Percentiles rank a stretch among this genome's conserved stretches.
Evolutionary conservation across 441 rosid species (phyloP).

Genomic region (Dalechampia spathulata): DNA sequence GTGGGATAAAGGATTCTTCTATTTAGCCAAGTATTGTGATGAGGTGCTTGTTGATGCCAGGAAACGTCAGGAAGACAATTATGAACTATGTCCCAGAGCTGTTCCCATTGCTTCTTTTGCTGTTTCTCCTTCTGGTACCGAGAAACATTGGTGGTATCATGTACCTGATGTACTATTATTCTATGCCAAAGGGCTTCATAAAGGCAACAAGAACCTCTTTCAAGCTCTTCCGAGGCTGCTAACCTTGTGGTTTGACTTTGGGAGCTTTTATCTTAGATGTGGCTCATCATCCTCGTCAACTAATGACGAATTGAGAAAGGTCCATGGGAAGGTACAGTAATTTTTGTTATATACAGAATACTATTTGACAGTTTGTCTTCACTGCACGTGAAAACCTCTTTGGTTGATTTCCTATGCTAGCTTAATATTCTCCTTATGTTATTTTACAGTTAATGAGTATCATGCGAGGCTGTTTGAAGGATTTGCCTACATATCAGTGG

Average conservation of each 20-base stretch:
- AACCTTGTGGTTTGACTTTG: slow-evolving; percentile 97
- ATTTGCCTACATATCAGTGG: slow-evolving; percentile 97
- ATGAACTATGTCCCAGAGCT: slow-evolving; percentile 40
- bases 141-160: slow-evolving; percentile 76
- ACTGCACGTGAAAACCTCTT: slow-evolving; percentile 2
- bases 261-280: slow-evolving; percentile 64
- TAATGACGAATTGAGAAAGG: slow-evolving; percentile 64
- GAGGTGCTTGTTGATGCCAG: slow-evolving; percentile 95
- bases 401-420: slow-evolving; percentile 4
- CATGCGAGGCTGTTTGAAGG: slow-evolving; percentile 95
- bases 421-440: slow-evolving; percentile 8
- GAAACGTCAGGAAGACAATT: slow-evolving; percentile 86
- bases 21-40: slow-evolving; percentile 91
- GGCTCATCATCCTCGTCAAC: slow-evolving; percentile 44
- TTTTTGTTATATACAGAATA: not conserved
- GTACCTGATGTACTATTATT: slow-evolving; percentile 73
- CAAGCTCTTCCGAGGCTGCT: slow-evolving; percentile 99
- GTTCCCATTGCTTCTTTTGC: slow-evolving; percentile 39
- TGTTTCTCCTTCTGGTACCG: slow-evolving; percentile 43
- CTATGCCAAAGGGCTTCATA: slow-evolving; percentile 96
- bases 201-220: slow-evolving; percentile 93
- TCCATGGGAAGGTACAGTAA: slow-evolving; percentile 60
- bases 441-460: slow-evolving; percentile 72
- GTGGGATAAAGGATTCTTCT: slow-evolving; percentile 98
- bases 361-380: not conserved